These are phyloP conservation scores for Hirschioporus abietinus DNA, from an alignment of 768 basidiomycete species.

Conservation along the genomic window DNA sequence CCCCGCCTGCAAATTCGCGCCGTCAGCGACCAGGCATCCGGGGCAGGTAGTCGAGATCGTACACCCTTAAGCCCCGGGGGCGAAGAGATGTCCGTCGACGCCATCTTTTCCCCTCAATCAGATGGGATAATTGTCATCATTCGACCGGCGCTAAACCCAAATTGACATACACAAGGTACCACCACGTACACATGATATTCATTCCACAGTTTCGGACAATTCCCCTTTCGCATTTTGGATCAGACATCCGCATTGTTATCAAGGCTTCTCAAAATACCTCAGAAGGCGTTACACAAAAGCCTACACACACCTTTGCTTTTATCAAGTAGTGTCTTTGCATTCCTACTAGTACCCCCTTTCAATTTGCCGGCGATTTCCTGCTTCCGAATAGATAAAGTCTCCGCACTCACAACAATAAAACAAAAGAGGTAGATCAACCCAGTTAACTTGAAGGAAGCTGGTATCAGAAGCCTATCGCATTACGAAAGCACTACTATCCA, in stretches of 20 bases:
- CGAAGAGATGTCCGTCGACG: conserved; percentile 57
- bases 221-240: not conserved
- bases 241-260: not conserved
- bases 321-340: not conserved
- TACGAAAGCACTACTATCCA: not conserved
- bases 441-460: not conserved
- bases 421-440: not conserved
- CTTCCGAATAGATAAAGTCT: not conserved
- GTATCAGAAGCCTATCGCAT: not conserved
- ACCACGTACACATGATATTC: not conserved
- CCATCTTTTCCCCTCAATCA: conserved; percentile 82
- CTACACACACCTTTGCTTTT: not conserved
- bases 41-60: conserved; percentile 4
- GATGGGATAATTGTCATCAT: conserved; percentile 81
- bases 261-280: not conserved
- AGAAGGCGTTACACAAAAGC: not conserved
- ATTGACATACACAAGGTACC: not conserved
- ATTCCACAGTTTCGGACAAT: not conserved
- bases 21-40: conserved; percentile 1
- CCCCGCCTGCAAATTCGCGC: not conserved
- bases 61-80: conserved; percentile 5
- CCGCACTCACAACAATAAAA: not conserved
- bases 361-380: not conserved
- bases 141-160: conserved; percentile 35
- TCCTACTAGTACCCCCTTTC: not conserved